Conservation (phyloP, 2,329 filamentous ascomycete species). For the Arthrobotrys pseudoclavata region DNA sequence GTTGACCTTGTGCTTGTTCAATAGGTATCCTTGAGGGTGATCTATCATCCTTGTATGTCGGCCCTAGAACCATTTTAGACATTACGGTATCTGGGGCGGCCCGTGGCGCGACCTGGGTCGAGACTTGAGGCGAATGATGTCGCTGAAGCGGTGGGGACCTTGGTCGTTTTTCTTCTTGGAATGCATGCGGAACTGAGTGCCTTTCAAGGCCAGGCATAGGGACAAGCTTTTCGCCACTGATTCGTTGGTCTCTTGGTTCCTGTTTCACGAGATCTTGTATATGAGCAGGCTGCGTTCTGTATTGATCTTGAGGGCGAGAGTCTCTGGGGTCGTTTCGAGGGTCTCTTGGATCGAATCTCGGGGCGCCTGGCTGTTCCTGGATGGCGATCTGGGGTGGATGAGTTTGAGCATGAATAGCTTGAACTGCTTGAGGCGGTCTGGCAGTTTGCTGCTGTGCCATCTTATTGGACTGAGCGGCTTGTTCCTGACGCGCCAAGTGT, state of each 20-base stretch:
- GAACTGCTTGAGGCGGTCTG: conserved; percentile 29
- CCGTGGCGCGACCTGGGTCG: conserved; percentile 25
- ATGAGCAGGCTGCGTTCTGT: conserved; percentile 40
- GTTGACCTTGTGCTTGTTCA: conserved; percentile 35
- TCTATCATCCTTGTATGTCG: conserved; percentile 48
- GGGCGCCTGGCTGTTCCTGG: conserved; percentile 29
- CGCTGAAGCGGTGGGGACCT: conserved; percentile 37
- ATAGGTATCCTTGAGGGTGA: conserved; percentile 50
- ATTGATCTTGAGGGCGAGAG: conserved; percentile 44
- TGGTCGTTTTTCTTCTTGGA: conserved; percentile 45
- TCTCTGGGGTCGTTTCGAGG: conserved; percentile 34
- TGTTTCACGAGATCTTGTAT: conserved; percentile 49
- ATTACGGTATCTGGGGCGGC: conserved; percentile 16
- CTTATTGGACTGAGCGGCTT: conserved; percentile 42
- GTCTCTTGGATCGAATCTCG: conserved; percentile 33
- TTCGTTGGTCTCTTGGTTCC: conserved; percentile 43
- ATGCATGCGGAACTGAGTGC: conserved; percentile 34
- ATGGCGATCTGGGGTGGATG: conserved; percentile 35
- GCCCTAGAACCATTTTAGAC: conserved; percentile 44
- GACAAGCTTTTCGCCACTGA: conserved; percentile 44
- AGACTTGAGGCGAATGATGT: conserved; percentile 37
- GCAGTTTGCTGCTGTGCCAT: conserved; percentile 39
- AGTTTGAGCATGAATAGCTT: conserved; percentile 21
- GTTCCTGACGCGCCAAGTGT: conserved; percentile 45
- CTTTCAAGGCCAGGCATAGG: conserved; percentile 47